These are phyloP conservation scores for Bombardia bombarda DNA, from an alignment of 495 filamentous ascomycete species.

Conservation along the genomic window DNA sequence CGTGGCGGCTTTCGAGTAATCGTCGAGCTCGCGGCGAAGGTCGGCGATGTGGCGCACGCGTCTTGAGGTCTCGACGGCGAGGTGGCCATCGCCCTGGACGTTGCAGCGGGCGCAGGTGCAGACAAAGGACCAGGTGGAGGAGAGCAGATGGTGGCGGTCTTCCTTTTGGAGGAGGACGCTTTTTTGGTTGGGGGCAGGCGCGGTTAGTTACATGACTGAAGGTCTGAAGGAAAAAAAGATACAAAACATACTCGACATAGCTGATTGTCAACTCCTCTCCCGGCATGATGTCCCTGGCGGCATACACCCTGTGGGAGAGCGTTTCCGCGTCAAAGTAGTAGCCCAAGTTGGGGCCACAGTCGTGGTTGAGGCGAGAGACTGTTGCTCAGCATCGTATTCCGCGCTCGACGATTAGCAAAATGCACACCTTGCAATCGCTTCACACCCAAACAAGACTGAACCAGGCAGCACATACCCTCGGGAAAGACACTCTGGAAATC, in stretches of 20 bases:
- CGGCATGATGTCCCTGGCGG: conserved; percentile 19
- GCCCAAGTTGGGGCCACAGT: conserved; percentile 25
- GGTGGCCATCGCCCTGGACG: conserved; percentile 7
- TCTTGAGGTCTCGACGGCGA: conserved; percentile 21
- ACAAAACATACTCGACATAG: conserved; percentile 25
- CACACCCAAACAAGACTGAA: too few relatives aligned
- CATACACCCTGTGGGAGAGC: conserved; percentile 21
- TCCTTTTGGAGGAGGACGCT: conserved; percentile 22
- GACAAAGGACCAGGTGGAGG: conserved; percentile 24
- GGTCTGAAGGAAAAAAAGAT: background rate
- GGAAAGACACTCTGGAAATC: conserved; percentile 25
- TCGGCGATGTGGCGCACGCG: conserved; percentile 17
- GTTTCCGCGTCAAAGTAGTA: conserved; percentile 29
- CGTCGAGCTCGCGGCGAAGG: conserved; percentile 23
- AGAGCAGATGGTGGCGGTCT: conserved; percentile 15
- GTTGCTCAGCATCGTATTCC: background rate
- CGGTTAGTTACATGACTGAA: background rate
- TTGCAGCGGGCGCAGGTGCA: conserved; percentile 27
- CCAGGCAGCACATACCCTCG: conserved; percentile 23
- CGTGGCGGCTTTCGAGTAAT: conserved; percentile 19
- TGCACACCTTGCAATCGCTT: too few relatives aligned
- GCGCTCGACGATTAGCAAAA: too few relatives aligned
- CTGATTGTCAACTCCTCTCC: conserved; percentile 25
- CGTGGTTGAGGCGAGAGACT: conserved; percentile 31
- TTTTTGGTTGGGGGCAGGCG: background rate